A percentile compares a stretch with the other conserved stretches of the same genome.
phyloP scores from a whole-genome alignment of 768 basidiomycete genomes.

The Lepiota brunneoincarnata region DNA sequence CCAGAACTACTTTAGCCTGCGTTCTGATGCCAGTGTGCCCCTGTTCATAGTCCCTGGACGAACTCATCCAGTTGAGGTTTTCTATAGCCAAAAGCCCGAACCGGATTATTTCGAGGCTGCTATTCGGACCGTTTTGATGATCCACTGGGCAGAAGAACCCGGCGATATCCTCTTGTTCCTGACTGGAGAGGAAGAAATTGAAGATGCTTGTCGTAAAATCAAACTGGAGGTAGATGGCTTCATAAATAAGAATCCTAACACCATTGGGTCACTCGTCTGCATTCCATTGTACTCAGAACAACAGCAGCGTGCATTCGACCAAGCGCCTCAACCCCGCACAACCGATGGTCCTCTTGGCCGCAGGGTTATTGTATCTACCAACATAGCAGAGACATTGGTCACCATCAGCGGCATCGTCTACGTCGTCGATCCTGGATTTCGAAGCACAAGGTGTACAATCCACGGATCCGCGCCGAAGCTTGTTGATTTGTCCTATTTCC shows the following conservation, averaged over 20 bases:
- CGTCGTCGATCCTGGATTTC: slow-evolving; percentile 97
- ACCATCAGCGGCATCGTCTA: slow-evolving; percentile 99
- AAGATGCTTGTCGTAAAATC: slow-evolving; percentile 93
- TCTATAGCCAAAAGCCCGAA: slow-evolving; percentile 90
- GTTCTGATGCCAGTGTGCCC: slow-evolving; percentile 52
- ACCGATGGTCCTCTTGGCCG: slow-evolving; percentile 79
- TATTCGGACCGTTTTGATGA: slow-evolving; percentile 94
- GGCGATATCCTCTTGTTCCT: slow-evolving; percentile 94
- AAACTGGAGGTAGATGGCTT: slow-evolving; percentile 88
- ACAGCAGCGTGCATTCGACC: slow-evolving; percentile 95
- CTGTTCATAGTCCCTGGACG: slow-evolving; percentile 90
- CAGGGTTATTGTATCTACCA: slow-evolving; percentile 94
- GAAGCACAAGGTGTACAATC: slow-evolving; percentile 98
- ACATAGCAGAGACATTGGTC: slow-evolving; percentile 95
- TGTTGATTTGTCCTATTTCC: slow-evolving; percentile 92
- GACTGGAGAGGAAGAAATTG: slow-evolving; percentile 98
- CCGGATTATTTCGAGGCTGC: slow-evolving; percentile 97
- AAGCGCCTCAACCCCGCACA: slow-evolving; percentile 62
- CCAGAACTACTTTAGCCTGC: slow-evolving; percentile 84
- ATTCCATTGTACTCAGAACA: slow-evolving; percentile 94
- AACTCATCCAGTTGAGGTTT: slow-evolving; percentile 94
- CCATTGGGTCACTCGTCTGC: slow-evolving; percentile 84
- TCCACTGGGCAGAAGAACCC: slow-evolving; percentile 90
- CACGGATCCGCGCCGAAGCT: slow-evolving; percentile 92
- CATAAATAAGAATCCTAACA: slow-evolving; percentile 60